Percentiles rank a stretch among this genome's conserved stretches.
Evolutionary conservation across 1,284 basidiomycete genomes (phyloP).

Genomic region (Heterobasidion irregulare): DNA sequence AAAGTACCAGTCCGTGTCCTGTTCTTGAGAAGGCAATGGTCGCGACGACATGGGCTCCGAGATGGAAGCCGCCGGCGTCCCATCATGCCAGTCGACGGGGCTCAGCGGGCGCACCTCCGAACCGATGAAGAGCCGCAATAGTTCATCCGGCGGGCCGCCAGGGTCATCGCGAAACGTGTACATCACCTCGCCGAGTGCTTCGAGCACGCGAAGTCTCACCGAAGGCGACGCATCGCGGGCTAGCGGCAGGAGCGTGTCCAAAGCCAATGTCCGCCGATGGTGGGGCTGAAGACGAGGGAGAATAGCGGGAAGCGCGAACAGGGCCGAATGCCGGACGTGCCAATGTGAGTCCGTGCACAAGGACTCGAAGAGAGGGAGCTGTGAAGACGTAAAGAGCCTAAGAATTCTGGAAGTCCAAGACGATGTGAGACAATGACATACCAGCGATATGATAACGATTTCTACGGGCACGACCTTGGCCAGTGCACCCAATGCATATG

Average conservation of each 20-base stretch:
- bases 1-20: conserved; percentile 17
- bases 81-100: conserved; percentile 10
- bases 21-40: conserved; percentile 1
- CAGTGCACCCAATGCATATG: conserved; percentile 81
- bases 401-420: conserved; percentile 1
- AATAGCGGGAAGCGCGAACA: conserved; percentile 81
- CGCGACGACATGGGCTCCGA: conserved; percentile 9
- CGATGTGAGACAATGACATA: conserved; percentile 28
- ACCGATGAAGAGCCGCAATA: conserved; percentile 59
- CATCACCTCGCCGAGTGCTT: conserved; percentile 88
- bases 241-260: conserved; percentile 56
- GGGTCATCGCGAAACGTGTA: conserved; percentile 72
- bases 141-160: conserved; percentile 69
- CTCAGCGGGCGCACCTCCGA: conserved; percentile 16
- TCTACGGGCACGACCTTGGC: conserved; percentile 79
- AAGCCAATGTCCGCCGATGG: conserved; percentile 52
- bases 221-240: conserved; percentile 59
- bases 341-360: conserved; percentile 68
- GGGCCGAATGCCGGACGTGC: conserved; percentile 86
- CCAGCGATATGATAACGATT: conserved; percentile 55
- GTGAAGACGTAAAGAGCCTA: background rate
- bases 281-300: conserved; percentile 54
- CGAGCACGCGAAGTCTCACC: conserved; percentile 79
- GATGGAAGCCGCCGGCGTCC: background rate
- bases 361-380: conserved; percentile 76